Evolutionary conservation across 2,329 filamentous ascomycete species (phyloP).

Genomic region (Chrysoporthe deuterocubensis): DNA sequence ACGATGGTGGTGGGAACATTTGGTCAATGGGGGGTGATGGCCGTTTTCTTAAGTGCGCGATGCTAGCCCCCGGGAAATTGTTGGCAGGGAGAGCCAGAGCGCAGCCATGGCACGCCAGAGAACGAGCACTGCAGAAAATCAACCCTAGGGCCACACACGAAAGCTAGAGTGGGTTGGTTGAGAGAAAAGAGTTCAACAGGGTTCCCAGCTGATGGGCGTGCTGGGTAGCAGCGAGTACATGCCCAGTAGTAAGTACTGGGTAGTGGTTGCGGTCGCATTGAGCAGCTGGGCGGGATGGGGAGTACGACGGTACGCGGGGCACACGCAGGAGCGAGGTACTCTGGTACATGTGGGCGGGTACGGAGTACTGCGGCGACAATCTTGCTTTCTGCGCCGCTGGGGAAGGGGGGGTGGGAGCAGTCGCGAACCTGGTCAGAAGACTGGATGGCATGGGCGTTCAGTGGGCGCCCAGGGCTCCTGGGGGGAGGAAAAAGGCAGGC

Average conservation of each 20-base stretch:
- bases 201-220: slow-evolving; percentile 12
- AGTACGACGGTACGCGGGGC: neutral
- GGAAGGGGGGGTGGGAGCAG: neutral
- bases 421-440: slow-evolving; percentile 28
- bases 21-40: slow-evolving; percentile 24
- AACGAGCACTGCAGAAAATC: neutral
- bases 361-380: neutral
- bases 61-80: slow-evolving; percentile 29
- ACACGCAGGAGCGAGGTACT: neutral
- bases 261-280: neutral
- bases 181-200: slow-evolving; percentile 6
- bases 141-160: neutral
- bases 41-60: slow-evolving; percentile 29
- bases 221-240: too few species aligned
- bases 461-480: neutral
- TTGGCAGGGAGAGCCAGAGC: slow-evolving; percentile 20
- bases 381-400: neutral
- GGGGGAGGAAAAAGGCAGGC: neutral
- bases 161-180: slow-evolving; percentile 4
- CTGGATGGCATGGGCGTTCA: slow-evolving; percentile 23
- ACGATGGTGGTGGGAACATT: slow-evolving; percentile 26
- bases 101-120: slow-evolving; percentile 9
- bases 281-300: neutral
- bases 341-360: neutral
- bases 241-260: too few species aligned